Percentiles rank a stretch among this genome's conserved stretches.
Evolutionary conservation across 2,329 filamentous ascomycete genomes (phyloP).

Genomic region (Colletotrichum chlorophyti): DNA sequence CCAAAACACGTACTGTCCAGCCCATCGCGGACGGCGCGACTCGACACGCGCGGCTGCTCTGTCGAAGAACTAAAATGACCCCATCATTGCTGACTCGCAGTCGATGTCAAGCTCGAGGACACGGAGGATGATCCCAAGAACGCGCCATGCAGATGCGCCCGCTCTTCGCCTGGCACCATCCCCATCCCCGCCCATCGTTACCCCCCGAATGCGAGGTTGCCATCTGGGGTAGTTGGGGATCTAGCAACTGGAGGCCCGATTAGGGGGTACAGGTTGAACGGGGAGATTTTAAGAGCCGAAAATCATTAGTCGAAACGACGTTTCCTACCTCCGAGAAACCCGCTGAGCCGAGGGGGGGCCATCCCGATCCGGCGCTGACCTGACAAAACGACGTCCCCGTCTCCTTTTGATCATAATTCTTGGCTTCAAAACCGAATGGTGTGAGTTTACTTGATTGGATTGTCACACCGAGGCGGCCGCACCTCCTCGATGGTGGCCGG

Average conservation of each 20-base stretch:
- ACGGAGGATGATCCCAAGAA: too few species aligned
- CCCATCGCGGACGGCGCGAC: not conserved
- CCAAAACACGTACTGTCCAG: conserved; percentile 28
- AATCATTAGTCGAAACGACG: conserved; percentile 1
- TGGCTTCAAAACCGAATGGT: not conserved
- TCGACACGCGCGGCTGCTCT: too few species aligned
- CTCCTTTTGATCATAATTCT: not conserved
- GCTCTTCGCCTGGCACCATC: too few species aligned
- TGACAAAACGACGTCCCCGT: not conserved
- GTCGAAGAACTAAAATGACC: too few species aligned
- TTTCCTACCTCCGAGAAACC: too few species aligned
- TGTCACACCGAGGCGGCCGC: conserved; percentile 12
- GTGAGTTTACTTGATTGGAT: conserved; percentile 7
- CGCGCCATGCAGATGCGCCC: too few species aligned
- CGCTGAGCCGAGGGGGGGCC: conserved; percentile 13
- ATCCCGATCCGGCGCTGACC: conserved; percentile 26
- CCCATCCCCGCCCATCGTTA: not conserved
- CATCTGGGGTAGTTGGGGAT: conserved; percentile 12
- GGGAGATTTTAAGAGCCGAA: conserved; percentile 5
- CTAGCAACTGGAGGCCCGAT: not conserved
- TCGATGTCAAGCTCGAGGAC: too few species aligned
- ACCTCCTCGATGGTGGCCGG: not conserved
- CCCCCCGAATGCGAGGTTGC: conserved; percentile 1
- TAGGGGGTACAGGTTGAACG: conserved; percentile 8
- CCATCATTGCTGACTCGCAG: too few species aligned